Evolutionary conservation across 441 rosid genomes (phyloP), one percentile per base, ranked within the genome.

Genomic region (Croton laevigatus): DNA sequence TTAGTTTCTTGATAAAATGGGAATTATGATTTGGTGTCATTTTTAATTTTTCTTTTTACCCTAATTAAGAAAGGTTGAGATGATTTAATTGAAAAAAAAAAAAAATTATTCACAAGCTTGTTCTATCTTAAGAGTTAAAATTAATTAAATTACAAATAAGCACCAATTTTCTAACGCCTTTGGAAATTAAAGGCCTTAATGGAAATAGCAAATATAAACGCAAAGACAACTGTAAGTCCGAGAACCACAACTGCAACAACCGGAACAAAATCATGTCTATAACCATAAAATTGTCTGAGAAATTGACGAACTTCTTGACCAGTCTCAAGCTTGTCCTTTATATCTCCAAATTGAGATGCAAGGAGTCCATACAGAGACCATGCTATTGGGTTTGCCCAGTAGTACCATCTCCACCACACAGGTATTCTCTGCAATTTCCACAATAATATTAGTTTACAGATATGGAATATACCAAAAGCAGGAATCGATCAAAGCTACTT

Each of bases 321-420:
- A 4, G 17, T 23, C 0, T 69, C 71, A 23, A 85, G 46, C n/a
- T 0, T 3, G 11, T 67, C 20, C 40, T 74, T 44, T 20, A 80
- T 13, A 20, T 86, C 89, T 32, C 87, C 89, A 42, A 36, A 88
- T 34, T 83, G 90, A 0, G 93, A 84, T 32, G 49, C 75, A 52
- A 83, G 16, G 76, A 86, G 46, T 17, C 93, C 93, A 20, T 86
- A 79, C 74, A 88, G 44, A 14, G 85, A 82, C 93, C 91, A 88
- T 17, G 89, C 62, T 5, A 83, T 22, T 0, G 94, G 94, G 40
- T 82, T 69, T 14, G 53, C 71, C 94, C 94, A 87, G 59, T 76
- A 86, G 76, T 84, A 83, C 94, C 94, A 88, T 48, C 89, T 80
- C 89, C 91, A 88, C 91, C 91, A 88, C 6, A 77, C 20, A 0